Evolutionary conservation across 139 green algal species (phyloP), one percentile per base, ranked within the genome.

Genomic region (Zygnema circumcarinatum): DNA sequence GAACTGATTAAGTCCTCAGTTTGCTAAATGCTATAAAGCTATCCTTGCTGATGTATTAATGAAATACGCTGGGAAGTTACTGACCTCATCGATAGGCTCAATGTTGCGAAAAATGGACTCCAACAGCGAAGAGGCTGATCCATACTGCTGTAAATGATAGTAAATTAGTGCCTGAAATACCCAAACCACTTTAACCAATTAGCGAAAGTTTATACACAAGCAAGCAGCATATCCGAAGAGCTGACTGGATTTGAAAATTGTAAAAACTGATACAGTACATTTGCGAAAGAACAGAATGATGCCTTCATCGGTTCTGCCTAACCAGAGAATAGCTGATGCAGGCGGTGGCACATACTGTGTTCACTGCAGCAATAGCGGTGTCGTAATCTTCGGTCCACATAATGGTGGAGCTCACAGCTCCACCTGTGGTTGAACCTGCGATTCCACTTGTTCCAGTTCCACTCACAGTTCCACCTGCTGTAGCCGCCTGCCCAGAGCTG

Each of bases 21-120:
- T n/a, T n/a, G n/a, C n/a, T n/a, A n/a, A n/a, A n/a, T n/a, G n/a
- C n/a, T n/a, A n/a, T n/a, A n/a, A n/a, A n/a, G n/a, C n/a, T n/a
- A n/a, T n/a, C n/a, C n/a, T n/a, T n/a, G n/a, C n/a, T n/a, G n/a
- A n/a, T n/a, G n/a, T n/a, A n/a, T n/a, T n/a, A n/a, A n/a, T n/a
- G n/a, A n/a, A n/a, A n/a, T n/a, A n/a, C n/a, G n/a, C n/a, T n/a
- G n/a, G 32, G 22, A 40, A 78, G 7, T 52, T 11, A 39, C n/a
- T 36, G 22, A 88, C 84, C 84, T 89, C 84, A 32, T 89, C 84
- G 16, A 89, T 35, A 20, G 84, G 84, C 84, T 89, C 84, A n/a
- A 89, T 76, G 42, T 89, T 85, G 21, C 74, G 35, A 42, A 75
- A 89, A 39, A 89, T 62, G 2, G 84, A 53, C 41, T 89, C 84